A percentile compares a stretch with the other conserved stretches of the same genome.
Evolutionary conservation across 2,329 filamentous ascomycete genomes (phyloP).

Genomic region (Teratosphaeria epicoccoides): DNA sequence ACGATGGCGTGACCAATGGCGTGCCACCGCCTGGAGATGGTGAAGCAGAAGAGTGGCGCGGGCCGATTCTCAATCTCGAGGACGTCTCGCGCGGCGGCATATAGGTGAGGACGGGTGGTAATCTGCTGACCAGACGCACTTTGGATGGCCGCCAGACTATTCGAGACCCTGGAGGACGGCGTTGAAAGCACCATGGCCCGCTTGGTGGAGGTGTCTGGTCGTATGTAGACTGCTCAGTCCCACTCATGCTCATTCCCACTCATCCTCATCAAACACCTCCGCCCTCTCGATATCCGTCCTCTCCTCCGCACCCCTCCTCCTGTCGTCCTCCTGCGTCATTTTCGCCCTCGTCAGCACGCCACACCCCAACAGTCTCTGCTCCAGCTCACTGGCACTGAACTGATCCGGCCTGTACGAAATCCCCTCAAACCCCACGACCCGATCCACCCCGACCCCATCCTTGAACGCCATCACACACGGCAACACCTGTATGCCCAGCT

Average conservation of each 20-base stretch:
- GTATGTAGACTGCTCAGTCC: background rate
- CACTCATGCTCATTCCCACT: constrained; percentile 40
- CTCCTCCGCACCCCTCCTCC: constrained; percentile 24
- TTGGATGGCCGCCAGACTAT: background rate
- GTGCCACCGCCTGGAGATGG: background rate
- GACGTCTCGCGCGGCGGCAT: background rate
- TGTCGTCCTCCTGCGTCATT: constrained; percentile 36
- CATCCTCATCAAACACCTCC: constrained; percentile 38
- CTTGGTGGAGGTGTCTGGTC: no score
- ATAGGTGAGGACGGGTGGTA: background rate
- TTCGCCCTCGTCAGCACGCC: constrained; percentile 44
- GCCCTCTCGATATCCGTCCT: constrained; percentile 22
- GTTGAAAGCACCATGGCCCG: no score
- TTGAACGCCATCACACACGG: constrained; percentile 50
- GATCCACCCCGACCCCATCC: constrained; percentile 44
- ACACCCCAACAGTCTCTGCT: constrained; percentile 40
- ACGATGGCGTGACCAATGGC: background rate
- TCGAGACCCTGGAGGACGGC: no score
- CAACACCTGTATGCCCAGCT: constrained; percentile 46
- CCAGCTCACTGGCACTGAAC: constrained; percentile 45
- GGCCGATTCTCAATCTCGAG: background rate
- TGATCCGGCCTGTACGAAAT: constrained; percentile 43
- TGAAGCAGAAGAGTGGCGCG: background rate
- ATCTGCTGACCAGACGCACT: background rate
- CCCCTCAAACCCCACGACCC: constrained; percentile 50